phyloP scores from a whole-genome alignment of 1,284 basidiomycete species.

The Cutaneotrichosporon cyanovorans region DNA sequence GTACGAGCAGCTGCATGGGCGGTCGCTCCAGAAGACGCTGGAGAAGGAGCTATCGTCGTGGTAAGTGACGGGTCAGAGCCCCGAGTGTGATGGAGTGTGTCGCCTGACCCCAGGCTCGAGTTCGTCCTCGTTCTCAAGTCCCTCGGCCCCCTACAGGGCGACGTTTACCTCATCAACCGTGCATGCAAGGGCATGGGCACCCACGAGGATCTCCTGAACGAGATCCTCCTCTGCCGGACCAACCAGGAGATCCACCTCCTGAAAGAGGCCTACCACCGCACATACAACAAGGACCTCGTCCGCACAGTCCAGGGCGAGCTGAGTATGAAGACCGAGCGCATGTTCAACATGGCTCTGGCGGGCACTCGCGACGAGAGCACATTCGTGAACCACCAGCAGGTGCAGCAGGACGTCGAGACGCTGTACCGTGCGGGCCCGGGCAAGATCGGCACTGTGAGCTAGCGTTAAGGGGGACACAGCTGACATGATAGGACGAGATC shows the following conservation, averaged over 20 bases:
- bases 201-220: slow-evolving; percentile 45
- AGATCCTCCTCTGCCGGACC: slow-evolving; percentile 41
- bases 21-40: slow-evolving; percentile 34
- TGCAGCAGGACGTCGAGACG: slow-evolving; percentile 43
- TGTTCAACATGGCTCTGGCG: slow-evolving; percentile 45
- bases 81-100: background rate
- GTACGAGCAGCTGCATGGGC: slow-evolving; percentile 41
- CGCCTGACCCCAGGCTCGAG: slow-evolving; percentile 35
- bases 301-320: slow-evolving; percentile 41
- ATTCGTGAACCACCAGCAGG: slow-evolving; percentile 39
- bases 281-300: slow-evolving; percentile 40
- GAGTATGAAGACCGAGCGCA: slow-evolving; percentile 46
- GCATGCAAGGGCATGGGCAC: slow-evolving; percentile 44
- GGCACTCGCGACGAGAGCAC: slow-evolving; percentile 43
- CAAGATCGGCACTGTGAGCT: slow-evolving; percentile 38
- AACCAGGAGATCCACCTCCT: slow-evolving; percentile 46
- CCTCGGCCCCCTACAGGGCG: slow-evolving; percentile 43
- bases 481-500: slow-evolving; percentile 34
- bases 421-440: slow-evolving; percentile 43
- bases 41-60: slow-evolving; percentile 45
- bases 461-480: background rate
- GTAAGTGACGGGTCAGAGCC: slow-evolving; percentile 28
- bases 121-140: slow-evolving; percentile 41
- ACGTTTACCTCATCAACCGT: slow-evolving; percentile 39
- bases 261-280: slow-evolving; percentile 42